Conservation (phyloP, 352 stramenopile species). For the Globisporangium lucens region DNA sequence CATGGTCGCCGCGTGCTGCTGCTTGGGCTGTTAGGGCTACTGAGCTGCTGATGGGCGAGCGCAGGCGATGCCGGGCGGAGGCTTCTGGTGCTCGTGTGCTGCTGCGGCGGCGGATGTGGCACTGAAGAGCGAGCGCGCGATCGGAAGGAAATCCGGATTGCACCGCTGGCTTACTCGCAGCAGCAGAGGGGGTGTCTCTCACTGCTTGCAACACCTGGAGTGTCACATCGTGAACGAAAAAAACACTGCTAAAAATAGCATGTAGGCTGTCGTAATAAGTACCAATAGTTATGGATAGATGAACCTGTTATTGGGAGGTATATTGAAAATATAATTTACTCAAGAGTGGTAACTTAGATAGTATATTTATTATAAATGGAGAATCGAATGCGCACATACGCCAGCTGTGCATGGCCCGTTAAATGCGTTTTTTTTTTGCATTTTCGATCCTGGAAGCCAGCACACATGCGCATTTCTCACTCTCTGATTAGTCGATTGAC, state of each 20-base stretch:
- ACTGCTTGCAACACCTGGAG: neutral
- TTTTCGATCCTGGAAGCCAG: neutral
- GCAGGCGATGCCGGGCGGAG: too few species aligned
- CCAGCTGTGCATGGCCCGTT: neutral
- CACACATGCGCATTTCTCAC: neutral
- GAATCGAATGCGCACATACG: neutral
- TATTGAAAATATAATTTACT: neutral
- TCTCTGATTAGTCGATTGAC: neutral
- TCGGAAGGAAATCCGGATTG: conserved; percentile 2
- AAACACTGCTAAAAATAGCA: conserved; percentile 1
- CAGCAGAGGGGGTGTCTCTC: neutral
- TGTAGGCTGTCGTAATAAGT: neutral
- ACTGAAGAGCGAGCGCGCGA: neutral
- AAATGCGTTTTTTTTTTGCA: neutral
- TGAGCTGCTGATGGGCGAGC: neutral
- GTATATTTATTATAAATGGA: neutral
- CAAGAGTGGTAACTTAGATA: neutral
- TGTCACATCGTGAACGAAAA: neutral
- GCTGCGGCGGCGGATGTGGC: neutral
- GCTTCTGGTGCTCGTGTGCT: neutral
- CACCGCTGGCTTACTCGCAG: neutral
- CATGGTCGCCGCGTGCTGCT: conserved; percentile 35
- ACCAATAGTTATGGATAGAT: neutral
- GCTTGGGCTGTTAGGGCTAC: neutral
- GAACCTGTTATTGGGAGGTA: neutral